Evolutionary conservation across 2,329 filamentous ascomycete species (phyloP).

Genomic region (Phialophora verrucosa): DNA sequence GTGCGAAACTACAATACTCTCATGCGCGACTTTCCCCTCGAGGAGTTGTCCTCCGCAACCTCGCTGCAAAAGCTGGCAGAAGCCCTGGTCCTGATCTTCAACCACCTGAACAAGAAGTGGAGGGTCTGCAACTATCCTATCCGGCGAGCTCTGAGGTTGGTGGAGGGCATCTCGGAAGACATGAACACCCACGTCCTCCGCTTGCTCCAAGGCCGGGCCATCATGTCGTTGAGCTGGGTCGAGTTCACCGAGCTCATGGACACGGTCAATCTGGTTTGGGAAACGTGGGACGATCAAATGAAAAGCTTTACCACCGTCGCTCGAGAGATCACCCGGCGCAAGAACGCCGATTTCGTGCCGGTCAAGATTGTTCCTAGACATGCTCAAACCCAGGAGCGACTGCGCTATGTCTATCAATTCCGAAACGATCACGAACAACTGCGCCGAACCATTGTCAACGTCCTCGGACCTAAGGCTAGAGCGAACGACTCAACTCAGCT

Average conservation of each 20-base stretch:
- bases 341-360: conserved; percentile 97
- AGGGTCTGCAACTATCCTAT: conserved; percentile 96
- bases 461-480: conserved; percentile 78
- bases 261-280: conserved; percentile 83
- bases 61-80: conserved; percentile 88
- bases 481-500: conserved; percentile 61
- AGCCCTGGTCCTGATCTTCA: conserved; percentile 86
- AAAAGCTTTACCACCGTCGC: conserved; percentile 99
- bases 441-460: conserved; percentile 92
- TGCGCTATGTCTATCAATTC: conserved; percentile 94
- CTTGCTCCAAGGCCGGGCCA: conserved; percentile 80
- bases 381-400: conserved; percentile 82
- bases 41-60: conserved; percentile 91
- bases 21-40: conserved; percentile 96
- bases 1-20: conserved; percentile 99
- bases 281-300: conserved; percentile 90
- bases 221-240: conserved; percentile 90
- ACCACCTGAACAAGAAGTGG: conserved; percentile 95
- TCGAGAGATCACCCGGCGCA: conserved; percentile 87
- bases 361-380: conserved; percentile 94
- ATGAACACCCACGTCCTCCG: conserved; percentile 85
- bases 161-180: conserved; percentile 94
- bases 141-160: conserved; percentile 85
- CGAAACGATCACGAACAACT: conserved; percentile 97
- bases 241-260: conserved; percentile 89